Base-by-base conservation (phyloP, 1,284 basidiomycete species). In the Rhodotorula mucilaginosa region DNA sequence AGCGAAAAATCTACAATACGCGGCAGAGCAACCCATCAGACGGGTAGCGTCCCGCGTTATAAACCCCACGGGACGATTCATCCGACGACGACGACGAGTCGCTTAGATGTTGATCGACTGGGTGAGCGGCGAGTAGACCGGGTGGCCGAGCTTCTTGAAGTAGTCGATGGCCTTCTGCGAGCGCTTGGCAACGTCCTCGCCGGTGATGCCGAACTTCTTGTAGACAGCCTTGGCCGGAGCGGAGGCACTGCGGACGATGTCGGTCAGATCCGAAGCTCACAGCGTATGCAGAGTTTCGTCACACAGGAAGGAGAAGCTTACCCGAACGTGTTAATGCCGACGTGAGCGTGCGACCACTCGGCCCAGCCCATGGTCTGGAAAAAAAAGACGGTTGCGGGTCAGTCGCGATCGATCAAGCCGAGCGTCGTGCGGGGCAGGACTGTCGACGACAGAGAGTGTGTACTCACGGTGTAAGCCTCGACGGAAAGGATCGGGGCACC, bases 401-500 rank as follows among this genome's bases (percentile, higher is more conserved):
- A 49, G 60, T 8, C 21, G 31, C 34, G 18, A 39, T 15, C 5
- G 18, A 61, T 19, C 2, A 26, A 16, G 39, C 4, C 29, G 10
- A 26, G 44, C 63, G 47, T 68, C 61, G 13, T 64, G 34, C 26
- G 8, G 47, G 2, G 47, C 51, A 18, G 48, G 26, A 34, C 64
- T 29, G 61, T 23, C 23, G 34, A 58, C 23, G 13, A 26, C 29
- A 49, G 44, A 46, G 16, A 6, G 23, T 2, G 59, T 57, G 57
- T 60, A 34, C 26, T 52, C 26, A 65, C 46, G 31, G 74, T 79
- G 82, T 85, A 88, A 44, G 93, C 93, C 84, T 97, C 94, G 74
- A 97, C 86, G 61, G 92, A 92, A 74, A 97, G 81, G 80, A 97
- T 89, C 59, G 94, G 94, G 52, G 90, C 89, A 69, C 94, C 94